These are phyloP conservation scores for Penstemon davidsonii DNA, from an alignment of 257 asterid genomes.

Conservation along the genomic window DNA sequence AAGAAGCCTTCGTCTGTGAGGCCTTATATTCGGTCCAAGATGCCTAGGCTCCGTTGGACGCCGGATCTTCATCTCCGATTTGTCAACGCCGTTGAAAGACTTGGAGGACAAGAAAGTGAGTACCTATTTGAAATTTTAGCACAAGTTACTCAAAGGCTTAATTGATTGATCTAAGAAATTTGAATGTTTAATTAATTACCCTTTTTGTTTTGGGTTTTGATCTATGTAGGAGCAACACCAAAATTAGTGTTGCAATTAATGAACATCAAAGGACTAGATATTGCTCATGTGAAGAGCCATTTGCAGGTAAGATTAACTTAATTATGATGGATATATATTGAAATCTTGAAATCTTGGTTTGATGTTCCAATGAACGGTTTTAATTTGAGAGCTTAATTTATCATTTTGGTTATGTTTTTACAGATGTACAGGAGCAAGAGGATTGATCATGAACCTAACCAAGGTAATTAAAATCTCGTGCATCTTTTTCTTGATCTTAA, in stretches of 20 bases:
- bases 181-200: neutral
- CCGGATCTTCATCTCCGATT: slow-evolving; percentile 83
- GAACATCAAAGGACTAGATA: slow-evolving; percentile 78
- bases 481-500: neutral
- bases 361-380: neutral
- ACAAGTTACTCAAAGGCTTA: neutral
- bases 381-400: neutral
- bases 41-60: slow-evolving; percentile 89
- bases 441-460: slow-evolving; percentile 50
- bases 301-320: slow-evolving; percentile 54
- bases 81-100: slow-evolving; percentile 70
- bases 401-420: slow-evolving; percentile 23
- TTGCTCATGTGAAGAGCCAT: slow-evolving; percentile 95
- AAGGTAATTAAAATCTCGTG: slow-evolving; percentile 39
- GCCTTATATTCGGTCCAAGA: slow-evolving; percentile 84
- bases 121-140: neutral
- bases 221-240: slow-evolving; percentile 78
- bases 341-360: neutral
- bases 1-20: slow-evolving; percentile 60
- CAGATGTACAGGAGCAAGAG: slow-evolving; percentile 90
- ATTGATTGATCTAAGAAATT: neutral
- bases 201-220: slow-evolving; percentile 24
- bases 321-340: too few relatives aligned
- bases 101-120: slow-evolving; percentile 90
- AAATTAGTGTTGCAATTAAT: slow-evolving; percentile 75